phyloP scores from a whole-genome alignment of 73 alveolate genomes.

The Paramecium bursaria region DNA sequence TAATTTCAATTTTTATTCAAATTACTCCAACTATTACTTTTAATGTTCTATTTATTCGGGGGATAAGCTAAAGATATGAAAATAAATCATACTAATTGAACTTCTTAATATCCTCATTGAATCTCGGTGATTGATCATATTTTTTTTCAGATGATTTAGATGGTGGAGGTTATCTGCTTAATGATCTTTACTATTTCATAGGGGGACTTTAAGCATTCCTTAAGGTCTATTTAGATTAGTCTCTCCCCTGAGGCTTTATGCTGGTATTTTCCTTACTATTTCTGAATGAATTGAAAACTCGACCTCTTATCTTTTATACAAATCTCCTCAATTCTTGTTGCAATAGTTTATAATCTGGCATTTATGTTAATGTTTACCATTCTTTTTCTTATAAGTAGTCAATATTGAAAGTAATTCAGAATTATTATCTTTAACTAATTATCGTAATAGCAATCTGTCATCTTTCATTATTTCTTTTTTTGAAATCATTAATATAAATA shows the following conservation, averaged over 20 bases:
- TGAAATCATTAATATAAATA: background rate
- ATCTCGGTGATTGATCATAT: conserved; percentile 50
- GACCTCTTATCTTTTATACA: conserved; percentile 28
- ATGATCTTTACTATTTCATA: conserved; percentile 43
- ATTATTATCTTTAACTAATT: conserved; percentile 46
- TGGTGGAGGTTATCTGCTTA: conserved; percentile 8
- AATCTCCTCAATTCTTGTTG: conserved; percentile 41
- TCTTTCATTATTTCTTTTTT: conserved; percentile 58
- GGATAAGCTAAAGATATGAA: background rate
- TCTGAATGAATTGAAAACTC: background rate
- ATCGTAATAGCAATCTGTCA: conserved; percentile 16
- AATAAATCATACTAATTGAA: background rate
- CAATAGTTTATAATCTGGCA: conserved; percentile 10
- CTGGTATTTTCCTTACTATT: background rate
- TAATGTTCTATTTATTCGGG: conserved; percentile 30
- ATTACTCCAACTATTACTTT: conserved; percentile 17
- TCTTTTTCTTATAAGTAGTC: conserved; percentile 50
- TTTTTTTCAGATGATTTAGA: conserved; percentile 24
- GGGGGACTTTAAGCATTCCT: conserved; percentile 53
- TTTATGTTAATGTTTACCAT: background rate
- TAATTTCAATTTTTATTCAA: conserved; percentile 35
- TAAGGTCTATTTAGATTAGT: background rate
- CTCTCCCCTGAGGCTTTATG: conserved; percentile 8
- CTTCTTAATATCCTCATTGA: conserved; percentile 42
- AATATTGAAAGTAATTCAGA: conserved; percentile 42